These are phyloP conservation scores for Penicillium coprophilum DNA, from an alignment of 495 filamentous ascomycete species.

Conservation along the genomic window DNA sequence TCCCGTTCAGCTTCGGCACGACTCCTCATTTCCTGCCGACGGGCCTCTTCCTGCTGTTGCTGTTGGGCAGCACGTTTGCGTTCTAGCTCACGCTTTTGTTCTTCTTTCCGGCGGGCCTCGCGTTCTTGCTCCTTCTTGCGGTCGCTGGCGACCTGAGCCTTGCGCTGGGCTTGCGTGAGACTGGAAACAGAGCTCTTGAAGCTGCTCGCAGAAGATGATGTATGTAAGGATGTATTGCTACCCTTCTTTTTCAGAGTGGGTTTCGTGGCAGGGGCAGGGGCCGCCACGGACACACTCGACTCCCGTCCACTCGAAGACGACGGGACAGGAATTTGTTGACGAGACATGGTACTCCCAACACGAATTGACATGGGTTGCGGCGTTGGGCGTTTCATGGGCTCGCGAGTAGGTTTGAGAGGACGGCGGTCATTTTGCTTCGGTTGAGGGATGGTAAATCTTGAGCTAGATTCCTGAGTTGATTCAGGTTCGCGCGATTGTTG, in stretches of 20 bases:
- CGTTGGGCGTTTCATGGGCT: conserved; percentile 61
- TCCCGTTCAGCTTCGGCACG: conserved; percentile 48
- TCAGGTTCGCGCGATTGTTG: conserved; percentile 47
- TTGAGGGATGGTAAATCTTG: conserved; percentile 43
- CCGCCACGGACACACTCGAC: conserved; percentile 49
- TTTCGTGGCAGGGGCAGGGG: conserved; percentile 47
- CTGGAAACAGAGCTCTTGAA: conserved; percentile 68
- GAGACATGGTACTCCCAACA: conserved; percentile 67
- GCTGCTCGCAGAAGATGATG: conserved; percentile 61
- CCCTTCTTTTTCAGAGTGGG: conserved; percentile 58
- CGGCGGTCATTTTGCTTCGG: conserved; percentile 60
- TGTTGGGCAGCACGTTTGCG: conserved; percentile 65
- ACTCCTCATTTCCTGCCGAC: conserved; percentile 47
- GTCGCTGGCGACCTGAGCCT: conserved; percentile 66
- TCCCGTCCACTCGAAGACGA: conserved; percentile 63
- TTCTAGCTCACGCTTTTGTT: conserved; percentile 74
- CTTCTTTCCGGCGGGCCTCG: conserved; percentile 72
- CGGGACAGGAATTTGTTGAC: conserved; percentile 64
- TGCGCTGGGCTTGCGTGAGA: conserved; percentile 48
- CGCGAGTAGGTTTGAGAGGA: conserved; percentile 69
- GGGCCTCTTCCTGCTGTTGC: conserved; percentile 50
- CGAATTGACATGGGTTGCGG: conserved; percentile 78
- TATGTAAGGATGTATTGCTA: conserved; percentile 66
- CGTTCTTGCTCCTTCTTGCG: conserved; percentile 75
- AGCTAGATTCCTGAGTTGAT: conserved; percentile 33